These are phyloP conservation scores for Croton laevigatus DNA, from an alignment of 441 rosid genomes.

Conservation along the genomic window DNA sequence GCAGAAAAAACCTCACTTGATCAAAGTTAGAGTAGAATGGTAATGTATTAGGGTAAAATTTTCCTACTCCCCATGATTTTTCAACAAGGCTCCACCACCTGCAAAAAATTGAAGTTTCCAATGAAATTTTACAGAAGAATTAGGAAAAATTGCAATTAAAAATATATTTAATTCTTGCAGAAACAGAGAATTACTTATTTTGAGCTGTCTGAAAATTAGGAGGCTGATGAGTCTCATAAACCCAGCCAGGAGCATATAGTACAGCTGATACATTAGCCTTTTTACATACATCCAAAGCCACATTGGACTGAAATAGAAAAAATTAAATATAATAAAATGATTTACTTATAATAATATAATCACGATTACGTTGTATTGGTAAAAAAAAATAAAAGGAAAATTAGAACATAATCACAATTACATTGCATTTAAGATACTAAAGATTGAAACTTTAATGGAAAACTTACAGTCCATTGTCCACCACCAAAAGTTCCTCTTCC, in stretches of 20 bases:
- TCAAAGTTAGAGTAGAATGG: slow-evolving; percentile 90
- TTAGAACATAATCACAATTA: no score
- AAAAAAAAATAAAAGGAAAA: no score
- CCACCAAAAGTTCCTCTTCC: slow-evolving; percentile 87
- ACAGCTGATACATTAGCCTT: slow-evolving; percentile 66
- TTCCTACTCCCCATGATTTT: slow-evolving; percentile 69
- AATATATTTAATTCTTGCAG: not conserved
- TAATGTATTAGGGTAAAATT: slow-evolving; percentile 52
- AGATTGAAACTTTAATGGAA: slow-evolving; percentile 2
- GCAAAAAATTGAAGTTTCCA: slow-evolving; percentile 20
- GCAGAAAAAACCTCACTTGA: slow-evolving; percentile 45
- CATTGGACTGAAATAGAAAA: slow-evolving; percentile 48
- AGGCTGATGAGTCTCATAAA: slow-evolving; percentile 65
- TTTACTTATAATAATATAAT: not conserved
- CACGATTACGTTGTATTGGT: no score
- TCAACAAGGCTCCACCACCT: slow-evolving; percentile 90
- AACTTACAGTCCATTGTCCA: slow-evolving; percentile 70
- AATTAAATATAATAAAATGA: not conserved
- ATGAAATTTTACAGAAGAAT: slow-evolving; percentile 9
- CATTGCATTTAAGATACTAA: not conserved
- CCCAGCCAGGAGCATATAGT: slow-evolving; percentile 91
- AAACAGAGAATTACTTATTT: slow-evolving; percentile 49
- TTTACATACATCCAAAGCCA: slow-evolving; percentile 71
- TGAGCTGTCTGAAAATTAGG: slow-evolving; percentile 84
- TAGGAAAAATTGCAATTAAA: no score